phyloP scores from a whole-genome alignment of 164 flowering plant genomes.

The Buxus sempervirens region DNA sequence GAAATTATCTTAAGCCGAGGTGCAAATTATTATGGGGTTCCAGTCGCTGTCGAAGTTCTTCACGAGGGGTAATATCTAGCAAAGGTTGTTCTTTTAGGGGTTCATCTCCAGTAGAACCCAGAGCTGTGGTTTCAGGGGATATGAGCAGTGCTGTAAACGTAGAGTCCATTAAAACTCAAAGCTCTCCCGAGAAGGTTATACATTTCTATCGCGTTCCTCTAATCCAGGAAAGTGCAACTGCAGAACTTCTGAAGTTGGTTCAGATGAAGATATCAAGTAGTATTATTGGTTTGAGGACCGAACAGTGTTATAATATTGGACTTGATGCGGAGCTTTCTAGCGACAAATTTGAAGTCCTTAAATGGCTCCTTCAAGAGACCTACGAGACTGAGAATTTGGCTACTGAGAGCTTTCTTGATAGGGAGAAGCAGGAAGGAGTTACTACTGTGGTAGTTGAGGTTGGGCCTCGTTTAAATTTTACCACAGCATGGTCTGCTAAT shows the following conservation, averaged over 20 bases:
- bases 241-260: constrained; percentile 60
- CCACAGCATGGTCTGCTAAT: constrained; percentile 96
- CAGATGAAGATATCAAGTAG: constrained; percentile 60
- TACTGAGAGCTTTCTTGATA: constrained; percentile 57
- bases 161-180: constrained; percentile 17
- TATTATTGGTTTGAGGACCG: constrained; percentile 73
- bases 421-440: constrained; percentile 33
- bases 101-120: constrained; percentile 24
- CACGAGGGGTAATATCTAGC: constrained; percentile 10
- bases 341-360: constrained; percentile 58
- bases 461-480: constrained; percentile 87
- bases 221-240: constrained; percentile 58
- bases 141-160: constrained; percentile 28
- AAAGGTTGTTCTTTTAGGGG: constrained; percentile 23
- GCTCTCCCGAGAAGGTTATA: constrained; percentile 36
- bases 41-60: neutral
- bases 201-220: constrained; percentile 77
- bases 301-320: constrained; percentile 85
- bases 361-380: constrained; percentile 75
- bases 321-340: constrained; percentile 41
- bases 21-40: neutral
- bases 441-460: constrained; percentile 62
- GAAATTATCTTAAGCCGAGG: neutral
- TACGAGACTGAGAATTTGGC: constrained; percentile 82
- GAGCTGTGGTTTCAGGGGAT: constrained; percentile 45